Base-by-base conservation (phyloP, 495 filamentous ascomycete species). In the Podospora fimiseda region DNA sequence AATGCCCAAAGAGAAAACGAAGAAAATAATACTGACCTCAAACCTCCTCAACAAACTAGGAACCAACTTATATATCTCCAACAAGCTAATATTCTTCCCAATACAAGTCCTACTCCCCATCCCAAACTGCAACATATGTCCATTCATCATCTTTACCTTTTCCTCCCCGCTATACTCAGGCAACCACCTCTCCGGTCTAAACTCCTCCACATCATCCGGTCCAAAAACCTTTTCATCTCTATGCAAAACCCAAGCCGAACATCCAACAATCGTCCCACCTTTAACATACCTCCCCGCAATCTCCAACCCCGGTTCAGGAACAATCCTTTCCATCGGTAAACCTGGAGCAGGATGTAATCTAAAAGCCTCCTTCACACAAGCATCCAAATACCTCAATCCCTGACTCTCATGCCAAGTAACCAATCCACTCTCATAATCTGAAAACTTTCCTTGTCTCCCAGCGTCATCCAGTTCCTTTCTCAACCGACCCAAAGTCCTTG, bases 11-110 rank as follows among this genome's bases (percentile, higher is more conserved):
- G n/a, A n/a, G n/a, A n/a, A n/a, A n/a, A n/a, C n/a, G n/a, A n/a
- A n/a, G n/a, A n/a, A n/a, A n/a, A n/a, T n/a, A n/a, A n/a, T n/a
- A 67, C 73, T 57, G 57, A 77, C 76, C 62, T 88, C 82, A 66
- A 89, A 92, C 51, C 79, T 69, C 52, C 84, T 73, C 57, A 90
- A 73, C 60, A 90, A 73, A 50, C 77, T 86, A 38, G 88, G 86
- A 48, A 90, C 81, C 50, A 91, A 60, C 73, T 91, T 90, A 56
- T 88, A 87, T 48, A 90, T 84, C 75, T 91, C 87, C 65, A 90
- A 55, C 68, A 86, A 63, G 48, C 80, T 81, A 51, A 90, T 83
- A 58, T 90, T 90, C 70, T 81, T 84, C 43, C 82, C 81, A 59
- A 85, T 82, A 53, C 82, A 85, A n/a, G 78, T 83, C 56, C 81